Percentiles rank a stretch among this genome's conserved stretches.
Conservation (phyloP, 495 filamentous ascomycete species). For the Penicillium roqueforti region DNA sequence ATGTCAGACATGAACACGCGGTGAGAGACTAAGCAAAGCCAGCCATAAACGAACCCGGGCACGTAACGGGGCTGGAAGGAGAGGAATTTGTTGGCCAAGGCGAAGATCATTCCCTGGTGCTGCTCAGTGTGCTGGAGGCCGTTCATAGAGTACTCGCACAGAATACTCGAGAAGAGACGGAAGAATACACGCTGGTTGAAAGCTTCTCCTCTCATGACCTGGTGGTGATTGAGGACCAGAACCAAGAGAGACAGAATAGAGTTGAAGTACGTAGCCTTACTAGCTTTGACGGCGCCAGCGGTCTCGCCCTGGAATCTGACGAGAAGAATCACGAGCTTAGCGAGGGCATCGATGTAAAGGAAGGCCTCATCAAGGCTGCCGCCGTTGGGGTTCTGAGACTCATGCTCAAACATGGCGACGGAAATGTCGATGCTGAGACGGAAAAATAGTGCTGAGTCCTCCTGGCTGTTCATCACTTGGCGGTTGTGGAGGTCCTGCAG, state of each 20-base stretch:
- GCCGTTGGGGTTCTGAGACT: conserved; percentile 52
- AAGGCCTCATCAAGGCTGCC: conserved; percentile 67
- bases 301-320: conserved; percentile 63
- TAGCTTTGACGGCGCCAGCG: conserved; percentile 53
- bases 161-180: conserved; percentile 79
- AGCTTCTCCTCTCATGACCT: conserved; percentile 71
- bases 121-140: conserved; percentile 49
- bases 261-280: conserved; percentile 64
- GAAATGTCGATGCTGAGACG: conserved; percentile 77
- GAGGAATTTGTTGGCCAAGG: conserved; percentile 68
- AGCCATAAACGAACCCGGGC: conserved; percentile 77
- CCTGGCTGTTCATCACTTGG: conserved; percentile 62
- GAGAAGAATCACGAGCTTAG: conserved; percentile 73
- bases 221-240: conserved; percentile 79
- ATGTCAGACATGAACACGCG: conserved; percentile 81
- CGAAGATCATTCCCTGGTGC: conserved; percentile 65
- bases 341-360: conserved; percentile 76
- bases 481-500: conserved; percentile 76
- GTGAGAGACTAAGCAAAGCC: conserved; percentile 78
- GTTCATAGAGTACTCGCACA: conserved; percentile 60
- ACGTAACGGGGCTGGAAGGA: conserved; percentile 71
- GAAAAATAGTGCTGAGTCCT: conserved; percentile 74
- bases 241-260: conserved; percentile 70
- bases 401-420: conserved; percentile 69
- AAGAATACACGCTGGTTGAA: conserved; percentile 90